These are phyloP conservation scores for Mycosphaerelloides madeirae DNA, from an alignment of 2,329 filamentous ascomycete genomes.

Conservation along the genomic window DNA sequence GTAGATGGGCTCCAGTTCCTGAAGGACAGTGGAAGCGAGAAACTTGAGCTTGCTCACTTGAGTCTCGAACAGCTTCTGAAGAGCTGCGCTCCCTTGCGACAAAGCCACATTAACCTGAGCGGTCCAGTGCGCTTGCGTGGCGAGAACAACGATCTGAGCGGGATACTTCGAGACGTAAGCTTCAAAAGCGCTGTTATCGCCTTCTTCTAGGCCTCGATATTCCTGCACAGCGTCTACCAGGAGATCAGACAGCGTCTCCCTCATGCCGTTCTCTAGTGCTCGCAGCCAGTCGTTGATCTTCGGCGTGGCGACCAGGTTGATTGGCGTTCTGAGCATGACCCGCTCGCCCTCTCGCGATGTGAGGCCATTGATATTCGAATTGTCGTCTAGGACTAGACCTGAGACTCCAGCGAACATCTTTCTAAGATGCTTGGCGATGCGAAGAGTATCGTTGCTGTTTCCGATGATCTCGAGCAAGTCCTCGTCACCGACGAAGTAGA, in stretches of 20 bases:
- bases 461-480: conserved; percentile 98
- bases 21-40: conserved; percentile 82
- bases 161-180: conserved; percentile 81
- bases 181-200: conserved; percentile 67
- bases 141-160: conserved; percentile 91
- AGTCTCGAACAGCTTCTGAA: conserved; percentile 69
- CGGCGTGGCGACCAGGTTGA: conserved; percentile 87
- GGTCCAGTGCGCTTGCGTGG: conserved; percentile 91
- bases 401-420: conserved; percentile 99
- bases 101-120: conserved; percentile 76
- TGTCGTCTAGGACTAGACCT: conserved; percentile 85
- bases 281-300: conserved; percentile 99
- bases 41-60: conserved; percentile 81
- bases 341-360: conserved; percentile 93
- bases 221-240: conserved; percentile 79
- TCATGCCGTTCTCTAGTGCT: conserved; percentile 88
- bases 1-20: conserved; percentile 78
- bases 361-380: conserved; percentile 82
- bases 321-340: conserved; percentile 81
- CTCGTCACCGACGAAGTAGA: conserved; percentile 99
- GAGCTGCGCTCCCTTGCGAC: conserved; percentile 61
- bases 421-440: conserved; percentile 97
- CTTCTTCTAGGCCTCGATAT: conserved; percentile 65
- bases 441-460: conserved; percentile 94
- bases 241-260: conserved; percentile 83